Evolutionary conservation across 2,329 filamentous ascomycete genomes (phyloP).

Genomic region (Fragosphaeria purpurea): DNA sequence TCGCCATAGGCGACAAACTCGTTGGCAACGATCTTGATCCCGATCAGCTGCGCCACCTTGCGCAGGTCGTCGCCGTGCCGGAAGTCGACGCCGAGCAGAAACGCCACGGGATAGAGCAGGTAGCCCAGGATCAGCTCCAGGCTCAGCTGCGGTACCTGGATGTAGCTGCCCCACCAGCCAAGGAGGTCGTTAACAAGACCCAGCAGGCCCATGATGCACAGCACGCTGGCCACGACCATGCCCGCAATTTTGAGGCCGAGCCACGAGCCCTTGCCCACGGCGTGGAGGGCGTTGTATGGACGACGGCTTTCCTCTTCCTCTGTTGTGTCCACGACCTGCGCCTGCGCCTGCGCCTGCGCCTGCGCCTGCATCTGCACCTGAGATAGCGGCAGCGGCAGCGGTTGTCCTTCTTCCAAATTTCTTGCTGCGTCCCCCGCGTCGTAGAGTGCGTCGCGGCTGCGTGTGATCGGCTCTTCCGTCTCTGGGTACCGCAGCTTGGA

Average conservation of each 20-base stretch:
- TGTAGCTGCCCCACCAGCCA: slow-evolving; percentile 76
- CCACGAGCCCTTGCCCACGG: slow-evolving; percentile 77
- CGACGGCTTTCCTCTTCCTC: not conserved
- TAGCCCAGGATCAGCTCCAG: slow-evolving; percentile 70
- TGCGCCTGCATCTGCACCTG: too few species aligned
- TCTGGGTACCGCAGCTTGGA: slow-evolving; percentile 88
- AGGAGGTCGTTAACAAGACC: slow-evolving; percentile 66
- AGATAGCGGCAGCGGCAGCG: too few species aligned
- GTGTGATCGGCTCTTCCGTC: slow-evolving; percentile 74
- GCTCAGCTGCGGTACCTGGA: slow-evolving; percentile 59
- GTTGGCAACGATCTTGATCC: slow-evolving; percentile 77
- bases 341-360: not conserved
- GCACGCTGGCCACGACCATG: slow-evolving; percentile 69
- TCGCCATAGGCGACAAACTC: slow-evolving; percentile 58
- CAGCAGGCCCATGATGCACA: slow-evolving; percentile 73
- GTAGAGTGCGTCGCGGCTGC: slow-evolving; percentile 67
- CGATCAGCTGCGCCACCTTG: slow-evolving; percentile 64
- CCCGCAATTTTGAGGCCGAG: slow-evolving; percentile 77
- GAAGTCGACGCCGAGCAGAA: slow-evolving; percentile 65
- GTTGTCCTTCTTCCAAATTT: not conserved
- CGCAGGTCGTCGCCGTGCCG: slow-evolving; percentile 53
- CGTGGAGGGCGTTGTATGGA: slow-evolving; percentile 69
- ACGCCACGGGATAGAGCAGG: slow-evolving; percentile 66
- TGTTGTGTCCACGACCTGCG: not conserved
- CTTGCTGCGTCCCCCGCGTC: not conserved